Percentiles rank a stretch among this genome's conserved stretches.
Conservation (phyloP, 2,329 filamentous ascomycete species). For the Lizonia empirigonia region DNA sequence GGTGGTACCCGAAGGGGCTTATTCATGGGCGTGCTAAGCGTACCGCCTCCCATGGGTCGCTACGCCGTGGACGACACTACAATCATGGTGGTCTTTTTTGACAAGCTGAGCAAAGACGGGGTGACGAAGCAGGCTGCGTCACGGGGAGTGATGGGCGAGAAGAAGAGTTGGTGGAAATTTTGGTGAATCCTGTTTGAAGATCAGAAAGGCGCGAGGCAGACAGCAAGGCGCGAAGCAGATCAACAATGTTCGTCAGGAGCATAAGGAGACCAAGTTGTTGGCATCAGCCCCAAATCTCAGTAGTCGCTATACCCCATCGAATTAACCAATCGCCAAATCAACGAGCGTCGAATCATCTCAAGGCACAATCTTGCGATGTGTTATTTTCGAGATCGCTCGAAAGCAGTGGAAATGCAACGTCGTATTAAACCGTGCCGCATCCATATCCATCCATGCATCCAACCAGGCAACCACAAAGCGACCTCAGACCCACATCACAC, state of each 20-base stretch:
- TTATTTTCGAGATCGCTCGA: not conserved
- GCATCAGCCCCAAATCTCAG: too few species aligned
- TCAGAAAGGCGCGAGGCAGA: not conserved
- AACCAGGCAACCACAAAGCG: conserved; percentile 11
- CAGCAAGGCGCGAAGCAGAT: too few species aligned
- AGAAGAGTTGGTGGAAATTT: conserved; percentile 18
- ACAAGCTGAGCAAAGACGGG: conserved; percentile 28
- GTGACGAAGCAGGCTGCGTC: conserved; percentile 2
- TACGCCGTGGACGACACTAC: conserved; percentile 58
- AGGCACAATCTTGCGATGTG: not conserved
- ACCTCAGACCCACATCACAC: conserved; percentile 4
- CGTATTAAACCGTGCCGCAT: not conserved
- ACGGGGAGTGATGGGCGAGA: not conserved
- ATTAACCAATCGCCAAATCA: not conserved
- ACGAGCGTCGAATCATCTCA: not conserved
- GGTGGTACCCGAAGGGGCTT: conserved; percentile 54
- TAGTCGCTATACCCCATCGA: too few species aligned
- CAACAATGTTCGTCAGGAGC: too few species aligned
- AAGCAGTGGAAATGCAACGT: not conserved
- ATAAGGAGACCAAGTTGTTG: too few species aligned
- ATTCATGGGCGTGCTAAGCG: conserved; percentile 48
- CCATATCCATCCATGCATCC: too few species aligned
- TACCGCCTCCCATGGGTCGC: conserved; percentile 42
- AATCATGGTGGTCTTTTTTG: conserved; percentile 61
- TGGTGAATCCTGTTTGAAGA: conserved; percentile 1